Percentiles rank a stretch among this genome's conserved stretches.
Evolutionary conservation across 163 green algal genomes (phyloP).

Genomic region (Prototheca stagnorum): DNA sequence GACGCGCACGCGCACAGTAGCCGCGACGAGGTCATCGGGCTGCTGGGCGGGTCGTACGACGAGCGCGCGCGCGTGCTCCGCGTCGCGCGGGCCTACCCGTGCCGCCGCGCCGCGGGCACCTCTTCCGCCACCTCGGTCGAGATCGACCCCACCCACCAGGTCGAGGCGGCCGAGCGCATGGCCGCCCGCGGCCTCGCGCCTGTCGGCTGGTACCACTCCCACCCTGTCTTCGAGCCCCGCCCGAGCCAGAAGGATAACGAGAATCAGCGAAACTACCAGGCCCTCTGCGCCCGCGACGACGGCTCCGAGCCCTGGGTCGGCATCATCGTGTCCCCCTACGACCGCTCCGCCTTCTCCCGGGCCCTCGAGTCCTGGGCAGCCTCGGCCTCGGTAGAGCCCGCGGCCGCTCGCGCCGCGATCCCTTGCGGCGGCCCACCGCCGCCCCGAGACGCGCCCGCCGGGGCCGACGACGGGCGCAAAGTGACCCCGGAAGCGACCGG

Average conservation of each 20-base stretch:
- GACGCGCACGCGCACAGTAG: constrained; percentile 60
- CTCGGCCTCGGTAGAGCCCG: no score
- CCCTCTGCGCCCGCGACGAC: constrained; percentile 25
- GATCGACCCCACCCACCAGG: constrained; percentile 48
- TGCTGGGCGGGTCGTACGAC: constrained; percentile 52
- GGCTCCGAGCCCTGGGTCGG: constrained; percentile 52
- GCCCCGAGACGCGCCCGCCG: no score
- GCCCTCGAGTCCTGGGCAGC: no score
- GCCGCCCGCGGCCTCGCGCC: constrained; percentile 23
- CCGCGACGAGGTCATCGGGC: constrained; percentile 49
- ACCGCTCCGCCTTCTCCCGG: constrained; percentile 28
- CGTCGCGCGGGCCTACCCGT: constrained; percentile 46
- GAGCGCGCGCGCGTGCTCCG: constrained; percentile 17
- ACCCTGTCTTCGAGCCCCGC: constrained; percentile 54
- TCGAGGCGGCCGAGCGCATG: constrained; percentile 44
- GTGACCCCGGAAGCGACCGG: no score
- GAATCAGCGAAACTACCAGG: constrained; percentile 74
- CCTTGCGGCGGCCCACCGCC: no score
- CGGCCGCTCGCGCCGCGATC: no score
- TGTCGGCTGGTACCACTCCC: constrained; percentile 68
- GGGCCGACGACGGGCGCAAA: no score
- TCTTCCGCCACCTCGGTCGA: constrained; percentile 48
- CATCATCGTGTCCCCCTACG: constrained; percentile 52
- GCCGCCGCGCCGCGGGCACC: constrained; percentile 20
- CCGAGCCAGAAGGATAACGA: constrained; percentile 62